A percentile compares a stretch with the other conserved stretches of the same genome.
These are phyloP conservation scores for Aphanocladium album DNA, from an alignment of 2,329 filamentous ascomycete species.

Conservation along the genomic window DNA sequence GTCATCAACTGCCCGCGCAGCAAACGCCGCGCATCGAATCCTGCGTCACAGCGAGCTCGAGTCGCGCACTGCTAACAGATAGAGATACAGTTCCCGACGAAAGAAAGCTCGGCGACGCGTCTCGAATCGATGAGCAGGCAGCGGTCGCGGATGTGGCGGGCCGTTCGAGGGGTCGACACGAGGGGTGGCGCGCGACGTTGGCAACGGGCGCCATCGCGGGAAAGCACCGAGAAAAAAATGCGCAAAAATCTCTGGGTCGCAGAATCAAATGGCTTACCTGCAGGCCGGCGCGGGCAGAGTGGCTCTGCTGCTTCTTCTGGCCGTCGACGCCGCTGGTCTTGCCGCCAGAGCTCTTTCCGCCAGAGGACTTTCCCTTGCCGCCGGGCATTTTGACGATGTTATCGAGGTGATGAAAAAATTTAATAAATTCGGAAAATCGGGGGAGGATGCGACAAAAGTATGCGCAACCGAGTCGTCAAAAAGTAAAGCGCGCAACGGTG, in stretches of 20 bases:
- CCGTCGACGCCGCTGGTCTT: conserved; percentile 59
- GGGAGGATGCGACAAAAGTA: background rate
- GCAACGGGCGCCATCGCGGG: conserved; percentile 12
- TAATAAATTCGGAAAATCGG: background rate
- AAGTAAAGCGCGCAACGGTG: background rate
- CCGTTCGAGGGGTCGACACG: background rate
- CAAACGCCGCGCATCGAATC: conserved; percentile 8
- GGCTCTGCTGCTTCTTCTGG: conserved; percentile 86
- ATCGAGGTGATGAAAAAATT: conserved; percentile 8
- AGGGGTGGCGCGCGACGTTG: background rate
- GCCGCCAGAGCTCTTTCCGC: conserved; percentile 81
- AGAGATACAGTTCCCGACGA: background rate
- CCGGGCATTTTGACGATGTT: conserved; percentile 57
- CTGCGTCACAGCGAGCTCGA: background rate
- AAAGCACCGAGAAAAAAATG: conserved; percentile 15
- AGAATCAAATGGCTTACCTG: conserved; percentile 62
- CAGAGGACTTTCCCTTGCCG: conserved; percentile 89
- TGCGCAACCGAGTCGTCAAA: background rate
- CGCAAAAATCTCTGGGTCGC: background rate
- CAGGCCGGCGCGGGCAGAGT: conserved; percentile 89
- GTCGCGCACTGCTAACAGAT: background rate
- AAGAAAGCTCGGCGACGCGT: conserved; percentile 5
- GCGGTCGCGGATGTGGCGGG: background rate
- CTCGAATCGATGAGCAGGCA: background rate
- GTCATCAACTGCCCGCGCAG: conserved; percentile 6